These are phyloP conservation scores for Mycena filopes DNA, from an alignment of 768 basidiomycete species.

Conservation along the genomic window DNA sequence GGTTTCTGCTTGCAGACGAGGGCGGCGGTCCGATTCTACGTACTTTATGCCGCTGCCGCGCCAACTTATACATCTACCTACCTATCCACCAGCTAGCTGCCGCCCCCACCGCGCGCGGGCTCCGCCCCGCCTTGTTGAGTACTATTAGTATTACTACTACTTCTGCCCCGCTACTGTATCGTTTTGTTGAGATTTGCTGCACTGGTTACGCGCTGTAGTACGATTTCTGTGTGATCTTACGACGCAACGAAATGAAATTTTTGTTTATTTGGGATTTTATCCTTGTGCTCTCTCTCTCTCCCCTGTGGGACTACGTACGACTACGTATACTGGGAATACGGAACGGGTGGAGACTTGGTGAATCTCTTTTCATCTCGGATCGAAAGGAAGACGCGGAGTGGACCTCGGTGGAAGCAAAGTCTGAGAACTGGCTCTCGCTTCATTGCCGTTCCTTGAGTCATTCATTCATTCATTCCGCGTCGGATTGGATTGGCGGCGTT, in stretches of 20 bases:
- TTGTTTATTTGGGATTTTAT: conserved; percentile 20
- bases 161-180: conserved; percentile 23
- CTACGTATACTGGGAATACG: not conserved
- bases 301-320: no score
- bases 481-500: conserved; percentile 18
- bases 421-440: no score
- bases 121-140: not conserved
- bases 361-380: no score
- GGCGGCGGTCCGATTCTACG: conserved; percentile 17
- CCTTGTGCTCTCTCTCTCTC: conserved; percentile 2
- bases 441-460: no score
- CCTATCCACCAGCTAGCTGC: not conserved
- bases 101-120: not conserved
- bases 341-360: no score
- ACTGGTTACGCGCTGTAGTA: conserved; percentile 53
- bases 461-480: not conserved
- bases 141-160: no score
- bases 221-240: conserved; percentile 57
- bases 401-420: no score
- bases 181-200: conserved; percentile 40
- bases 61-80: not conserved
- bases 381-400: no score
- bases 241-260: conserved; percentile 50
- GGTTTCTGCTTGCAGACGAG: not conserved
- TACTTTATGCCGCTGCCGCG: no score